Base-by-base conservation (phyloP, 768 basidiomycete genomes). In the Calvatia gigantea region DNA sequence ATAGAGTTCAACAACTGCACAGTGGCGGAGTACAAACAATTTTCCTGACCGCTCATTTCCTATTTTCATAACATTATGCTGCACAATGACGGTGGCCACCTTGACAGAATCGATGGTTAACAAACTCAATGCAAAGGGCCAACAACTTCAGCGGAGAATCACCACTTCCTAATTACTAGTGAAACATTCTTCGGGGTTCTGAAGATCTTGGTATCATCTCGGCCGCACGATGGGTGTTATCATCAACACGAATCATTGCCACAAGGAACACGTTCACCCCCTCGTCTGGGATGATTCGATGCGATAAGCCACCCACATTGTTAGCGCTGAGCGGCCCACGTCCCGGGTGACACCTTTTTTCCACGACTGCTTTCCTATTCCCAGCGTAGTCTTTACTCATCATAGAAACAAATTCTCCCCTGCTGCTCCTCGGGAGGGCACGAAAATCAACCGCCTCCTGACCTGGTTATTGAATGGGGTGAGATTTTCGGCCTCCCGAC, bases 141-240 rank as follows among this genome's bases (percentile, higher is more conserved):
- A 12, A 21, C 32, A 21, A 19, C 11, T 29, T 52, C 27, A 51
- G 17, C 28, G 6, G 15, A 43, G 51, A 43, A 42, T 21, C 9
- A 28, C 19, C 12, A 42, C 33, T 43, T 41, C 29, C 31, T 39
- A 52, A 32, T 43, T 31, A 28, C 17, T 32, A 25, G 15, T 25
- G 25, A 39, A 41, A 28, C 50, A 28, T 41, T 51, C 50, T 51
- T 42, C 37, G 28, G 50, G 27, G 25, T 51, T 51, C 50, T 39
- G 42, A 15, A 27, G 25, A 29, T 51, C 38, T 39, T 51, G 50
- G 19, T 51, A 28, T 51, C 27, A 12, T 28, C 28, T 51, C 38
- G 38, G 28, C 27, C 46, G 17, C n/a, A 29, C 11, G 46, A 48
- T 33, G 46, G 28, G 32, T 29, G 39, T 53, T 53, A 53, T 53